A percentile compares a stretch with the other conserved stretches of the same genome.
Evolutionary conservation across 805 yeast species (phyloP).

Genomic region (Metschnikowia gruessii): DNA sequence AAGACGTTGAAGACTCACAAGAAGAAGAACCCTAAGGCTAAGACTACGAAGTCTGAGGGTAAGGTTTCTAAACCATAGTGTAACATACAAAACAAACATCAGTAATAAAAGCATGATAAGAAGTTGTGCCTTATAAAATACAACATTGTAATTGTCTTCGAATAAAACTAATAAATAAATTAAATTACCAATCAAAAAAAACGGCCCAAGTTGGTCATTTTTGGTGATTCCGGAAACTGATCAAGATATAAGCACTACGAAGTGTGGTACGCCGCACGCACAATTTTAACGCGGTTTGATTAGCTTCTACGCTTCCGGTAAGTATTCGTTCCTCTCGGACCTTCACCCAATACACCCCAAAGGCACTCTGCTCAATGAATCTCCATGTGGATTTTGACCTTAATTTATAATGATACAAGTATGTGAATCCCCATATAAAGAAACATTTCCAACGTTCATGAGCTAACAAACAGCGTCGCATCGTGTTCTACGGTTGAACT

Average conservation of each 20-base stretch:
- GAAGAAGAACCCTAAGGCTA: constrained; percentile 23
- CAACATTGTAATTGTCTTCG: too few relatives aligned
- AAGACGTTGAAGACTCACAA: constrained; percentile 38
- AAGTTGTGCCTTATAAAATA: too few relatives aligned
- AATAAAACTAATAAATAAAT: too few relatives aligned
- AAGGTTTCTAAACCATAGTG: constrained; percentile 15
- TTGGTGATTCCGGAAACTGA: too few relatives aligned
- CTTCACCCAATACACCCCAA: background rate
- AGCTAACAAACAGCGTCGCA: constrained; percentile 17
- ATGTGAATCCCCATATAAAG: constrained; percentile 4
- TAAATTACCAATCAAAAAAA: too few relatives aligned
- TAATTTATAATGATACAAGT: constrained; percentile 14
- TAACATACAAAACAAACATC: background rate
- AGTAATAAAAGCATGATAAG: too few relatives aligned
- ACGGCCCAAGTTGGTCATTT: too few relatives aligned
- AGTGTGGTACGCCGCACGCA: too few relatives aligned
- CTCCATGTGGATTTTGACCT: constrained; percentile 20
- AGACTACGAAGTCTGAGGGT: constrained; percentile 14
- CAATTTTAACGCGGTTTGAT: too few relatives aligned
- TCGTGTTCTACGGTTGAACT: constrained; percentile 13
- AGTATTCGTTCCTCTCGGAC: background rate
- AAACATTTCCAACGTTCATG: background rate
- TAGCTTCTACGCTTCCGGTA: background rate
- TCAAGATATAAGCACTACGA: too few relatives aligned
- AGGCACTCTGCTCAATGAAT: constrained; percentile 1